These are phyloP conservation scores for Lactarius hatsudake DNA, from an alignment of 768 basidiomycete genomes.

Conservation along the genomic window DNA sequence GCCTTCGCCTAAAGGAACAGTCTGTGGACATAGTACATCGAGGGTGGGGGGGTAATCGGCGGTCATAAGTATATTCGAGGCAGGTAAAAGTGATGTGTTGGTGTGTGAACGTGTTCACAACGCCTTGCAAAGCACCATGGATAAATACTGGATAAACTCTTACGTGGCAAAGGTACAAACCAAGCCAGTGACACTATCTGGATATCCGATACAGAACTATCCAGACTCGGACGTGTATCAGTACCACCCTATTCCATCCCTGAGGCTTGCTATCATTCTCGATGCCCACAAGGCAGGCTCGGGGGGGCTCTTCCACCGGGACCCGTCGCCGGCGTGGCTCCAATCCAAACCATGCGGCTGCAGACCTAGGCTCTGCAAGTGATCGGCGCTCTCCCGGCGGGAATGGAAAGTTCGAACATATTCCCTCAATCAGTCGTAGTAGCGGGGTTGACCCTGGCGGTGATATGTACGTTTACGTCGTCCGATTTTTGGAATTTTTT, in stretches of 20 bases:
- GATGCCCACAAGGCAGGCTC: conserved; percentile 8
- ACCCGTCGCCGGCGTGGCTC: neutral
- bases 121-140: too few species aligned
- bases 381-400: neutral
- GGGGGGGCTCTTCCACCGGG: neutral
- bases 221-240: neutral
- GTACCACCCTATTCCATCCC: neutral
- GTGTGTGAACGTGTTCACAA: too few species aligned
- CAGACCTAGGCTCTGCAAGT: neutral
- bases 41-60: neutral
- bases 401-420: conserved; percentile 39
- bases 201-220: too few species aligned
- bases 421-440: conserved; percentile 73
- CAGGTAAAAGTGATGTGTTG: too few species aligned
- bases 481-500: neutral
- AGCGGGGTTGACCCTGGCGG: conserved; percentile 73
- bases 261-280: neutral
- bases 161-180: neutral
- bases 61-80: conserved; percentile 2
- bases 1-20: conserved; percentile 50
- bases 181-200: too few species aligned
- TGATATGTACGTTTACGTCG: conserved; percentile 55
- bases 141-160: neutral
- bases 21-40: conserved; percentile 5
- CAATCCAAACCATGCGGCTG: neutral